Evolutionary conservation across 2,329 filamentous ascomycete species (phyloP).

Genomic region (Trichoderma sp.): DNA sequence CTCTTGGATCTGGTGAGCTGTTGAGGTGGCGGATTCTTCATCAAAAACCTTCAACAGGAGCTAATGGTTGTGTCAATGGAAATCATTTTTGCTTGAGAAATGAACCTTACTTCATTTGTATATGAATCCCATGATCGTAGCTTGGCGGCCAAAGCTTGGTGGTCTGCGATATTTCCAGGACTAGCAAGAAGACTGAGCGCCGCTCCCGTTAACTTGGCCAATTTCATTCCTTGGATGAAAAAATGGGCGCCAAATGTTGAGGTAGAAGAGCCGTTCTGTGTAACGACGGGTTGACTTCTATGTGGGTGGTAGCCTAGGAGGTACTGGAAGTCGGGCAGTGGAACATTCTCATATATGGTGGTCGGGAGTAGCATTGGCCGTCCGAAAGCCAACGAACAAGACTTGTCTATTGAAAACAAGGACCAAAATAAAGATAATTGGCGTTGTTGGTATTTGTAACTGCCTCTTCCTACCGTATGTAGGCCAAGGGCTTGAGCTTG

Average conservation of each 20-base stretch:
- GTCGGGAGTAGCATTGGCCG: slow-evolving; percentile 9
- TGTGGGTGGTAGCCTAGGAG: not conserved
- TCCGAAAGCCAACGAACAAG: slow-evolving; percentile 14
- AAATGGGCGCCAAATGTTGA: not conserved
- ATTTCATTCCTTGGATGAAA: not conserved
- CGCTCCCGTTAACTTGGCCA: not conserved
- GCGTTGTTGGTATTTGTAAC: not conserved
- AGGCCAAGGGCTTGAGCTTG: slow-evolving; percentile 4
- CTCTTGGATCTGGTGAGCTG: not conserved
- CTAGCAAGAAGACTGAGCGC: not conserved
- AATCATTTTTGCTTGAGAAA: not conserved
- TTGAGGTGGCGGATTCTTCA: not conserved
- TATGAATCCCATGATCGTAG: not conserved
- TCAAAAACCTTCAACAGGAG: not conserved
- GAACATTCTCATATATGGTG: not conserved
- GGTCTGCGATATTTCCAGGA: not conserved
- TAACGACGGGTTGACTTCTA: not conserved
- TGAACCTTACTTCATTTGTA: not conserved
- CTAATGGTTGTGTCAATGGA: not conserved
- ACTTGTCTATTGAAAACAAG: slow-evolving; percentile 13
- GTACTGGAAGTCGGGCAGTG: not conserved
- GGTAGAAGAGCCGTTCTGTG: not conserved
- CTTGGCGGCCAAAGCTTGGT: not conserved
- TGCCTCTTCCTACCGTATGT: not conserved
- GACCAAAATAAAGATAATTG: slow-evolving; percentile 13